A percentile compares a stretch with the other conserved stretches of the same genome.
Evolutionary conservation across 2,329 filamentous ascomycete genomes (phyloP).

Genomic region (Diaporthe citri): DNA sequence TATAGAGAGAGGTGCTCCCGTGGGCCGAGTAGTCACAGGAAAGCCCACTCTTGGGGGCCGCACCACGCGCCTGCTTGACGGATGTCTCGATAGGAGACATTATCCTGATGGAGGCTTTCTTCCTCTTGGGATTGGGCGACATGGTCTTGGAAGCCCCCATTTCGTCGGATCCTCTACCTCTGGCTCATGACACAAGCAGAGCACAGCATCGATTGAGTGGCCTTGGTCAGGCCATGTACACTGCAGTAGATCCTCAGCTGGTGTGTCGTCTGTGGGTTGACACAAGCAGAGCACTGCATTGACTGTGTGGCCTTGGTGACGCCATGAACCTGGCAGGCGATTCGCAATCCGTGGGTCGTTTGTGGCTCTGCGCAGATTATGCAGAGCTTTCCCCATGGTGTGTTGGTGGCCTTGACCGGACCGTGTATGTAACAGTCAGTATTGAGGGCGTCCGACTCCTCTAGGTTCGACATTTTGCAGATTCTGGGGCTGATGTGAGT

Average conservation of each 20-base stretch:
- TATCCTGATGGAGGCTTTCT: too few relatives aligned
- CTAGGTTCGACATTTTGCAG: not conserved
- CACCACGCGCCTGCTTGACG: too few relatives aligned
- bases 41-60: too few relatives aligned
- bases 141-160: too few relatives aligned
- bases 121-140: too few relatives aligned
- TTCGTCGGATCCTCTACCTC: not conserved
- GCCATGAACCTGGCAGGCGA: not conserved
- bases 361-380: not conserved
- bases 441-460: not conserved
- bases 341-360: not conserved
- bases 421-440: not conserved
- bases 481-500: not conserved
- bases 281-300: not conserved
- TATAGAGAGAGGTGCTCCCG: too few relatives aligned
- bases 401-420: not conserved
- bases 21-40: too few relatives aligned
- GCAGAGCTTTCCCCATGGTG: not conserved
- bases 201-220: conserved; percentile 5
- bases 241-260: conserved; percentile 2
- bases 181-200: conserved; percentile 1
- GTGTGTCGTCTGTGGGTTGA: conserved; percentile 22
- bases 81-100: too few relatives aligned
- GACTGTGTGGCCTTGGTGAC: not conserved
- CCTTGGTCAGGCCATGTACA: not conserved